Evolutionary conservation across 495 filamentous ascomycete genomes (phyloP).

Genomic region (Tuber brumale): DNA sequence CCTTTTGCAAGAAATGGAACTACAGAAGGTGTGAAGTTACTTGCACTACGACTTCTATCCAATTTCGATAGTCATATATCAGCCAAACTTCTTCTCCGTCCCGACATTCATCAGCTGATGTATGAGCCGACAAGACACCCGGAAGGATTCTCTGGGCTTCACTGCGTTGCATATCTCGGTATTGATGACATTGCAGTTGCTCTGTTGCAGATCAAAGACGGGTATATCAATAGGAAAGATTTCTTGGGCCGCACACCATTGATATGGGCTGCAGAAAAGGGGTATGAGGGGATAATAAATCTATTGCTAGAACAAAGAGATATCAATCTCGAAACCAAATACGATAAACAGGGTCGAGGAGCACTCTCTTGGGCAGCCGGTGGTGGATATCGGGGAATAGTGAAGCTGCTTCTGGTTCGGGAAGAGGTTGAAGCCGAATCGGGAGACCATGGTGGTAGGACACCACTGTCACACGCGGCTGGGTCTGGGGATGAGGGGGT

Average conservation of each 20-base stretch:
- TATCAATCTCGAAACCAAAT: slow-evolving; percentile 14
- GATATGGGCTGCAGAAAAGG: slow-evolving; percentile 35
- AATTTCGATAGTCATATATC: neutral
- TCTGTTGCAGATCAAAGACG: neutral
- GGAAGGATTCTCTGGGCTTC: neutral
- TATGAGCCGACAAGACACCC: rapidly evolving
- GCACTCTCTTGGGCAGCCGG: slow-evolving; percentile 45
- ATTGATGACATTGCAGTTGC: neutral
- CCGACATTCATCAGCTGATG: rapidly evolving
- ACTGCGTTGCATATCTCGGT: neutral
- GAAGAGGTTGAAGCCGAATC: neutral
- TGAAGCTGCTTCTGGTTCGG: slow-evolving; percentile 8
- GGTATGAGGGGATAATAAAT: slow-evolving; percentile 35
- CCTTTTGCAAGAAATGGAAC: neutral
- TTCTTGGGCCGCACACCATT: slow-evolving; percentile 28
- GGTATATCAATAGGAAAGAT: neutral
- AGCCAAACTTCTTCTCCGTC: neutral
- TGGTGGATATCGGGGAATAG: slow-evolving; percentile 44
- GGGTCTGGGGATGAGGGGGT: slow-evolving; percentile 31
- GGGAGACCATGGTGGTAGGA: slow-evolving; percentile 13
- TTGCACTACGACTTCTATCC: neutral
- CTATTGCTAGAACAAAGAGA: slow-evolving; percentile 31
- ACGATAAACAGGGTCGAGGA: slow-evolving; percentile 33
- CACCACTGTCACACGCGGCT: slow-evolving; percentile 32
- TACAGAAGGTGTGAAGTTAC: neutral